Conservation (phyloP, 2,329 filamentous ascomycete species). For the Claviceps sp. region DNA sequence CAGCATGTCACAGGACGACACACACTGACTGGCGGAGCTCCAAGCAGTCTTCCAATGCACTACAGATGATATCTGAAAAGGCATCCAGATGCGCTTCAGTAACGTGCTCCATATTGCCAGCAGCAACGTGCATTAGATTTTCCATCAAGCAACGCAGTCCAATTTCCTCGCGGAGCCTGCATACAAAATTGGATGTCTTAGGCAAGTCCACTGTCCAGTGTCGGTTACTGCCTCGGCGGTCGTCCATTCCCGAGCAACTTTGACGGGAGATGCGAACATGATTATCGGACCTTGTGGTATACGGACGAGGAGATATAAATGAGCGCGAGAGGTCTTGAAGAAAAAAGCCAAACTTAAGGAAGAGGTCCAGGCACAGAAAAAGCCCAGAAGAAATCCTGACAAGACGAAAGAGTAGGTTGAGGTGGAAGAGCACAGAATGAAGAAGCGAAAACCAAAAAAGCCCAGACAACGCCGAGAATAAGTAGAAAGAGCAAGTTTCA, state of each 20-base stretch:
- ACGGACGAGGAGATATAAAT: background rate
- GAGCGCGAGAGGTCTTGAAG: too few relatives aligned
- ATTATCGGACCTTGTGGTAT: background rate
- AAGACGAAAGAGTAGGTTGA: too few relatives aligned
- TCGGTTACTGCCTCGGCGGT: constrained; percentile 14
- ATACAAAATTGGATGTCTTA: constrained; percentile 14
- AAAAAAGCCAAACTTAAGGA: too few relatives aligned
- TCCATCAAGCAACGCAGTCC: constrained; percentile 25
- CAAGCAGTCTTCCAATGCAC: constrained; percentile 25
- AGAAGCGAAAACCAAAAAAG: too few relatives aligned
- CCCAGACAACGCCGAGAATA: too few relatives aligned
- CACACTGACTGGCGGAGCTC: constrained; percentile 20
- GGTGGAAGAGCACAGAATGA: too few relatives aligned
- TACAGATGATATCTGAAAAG: constrained; percentile 21
- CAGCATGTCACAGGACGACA: too few relatives aligned
- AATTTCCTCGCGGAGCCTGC: constrained; percentile 13
- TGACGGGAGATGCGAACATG: constrained; percentile 21
- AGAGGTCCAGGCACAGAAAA: too few relatives aligned
- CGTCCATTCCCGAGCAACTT: constrained; percentile 22
- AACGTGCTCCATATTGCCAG: constrained; percentile 22
- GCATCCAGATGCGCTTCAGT: constrained; percentile 19
- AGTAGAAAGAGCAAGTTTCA: too few relatives aligned
- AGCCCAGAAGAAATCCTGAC: too few relatives aligned
- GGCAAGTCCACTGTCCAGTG: constrained; percentile 29
- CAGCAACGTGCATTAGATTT: constrained; percentile 24